Evolutionary conservation across 176 grass and related monocot genomes (phyloP), one percentile per base, ranked within the genome.

Genomic region (Rhynchospora breviuscula): DNA sequence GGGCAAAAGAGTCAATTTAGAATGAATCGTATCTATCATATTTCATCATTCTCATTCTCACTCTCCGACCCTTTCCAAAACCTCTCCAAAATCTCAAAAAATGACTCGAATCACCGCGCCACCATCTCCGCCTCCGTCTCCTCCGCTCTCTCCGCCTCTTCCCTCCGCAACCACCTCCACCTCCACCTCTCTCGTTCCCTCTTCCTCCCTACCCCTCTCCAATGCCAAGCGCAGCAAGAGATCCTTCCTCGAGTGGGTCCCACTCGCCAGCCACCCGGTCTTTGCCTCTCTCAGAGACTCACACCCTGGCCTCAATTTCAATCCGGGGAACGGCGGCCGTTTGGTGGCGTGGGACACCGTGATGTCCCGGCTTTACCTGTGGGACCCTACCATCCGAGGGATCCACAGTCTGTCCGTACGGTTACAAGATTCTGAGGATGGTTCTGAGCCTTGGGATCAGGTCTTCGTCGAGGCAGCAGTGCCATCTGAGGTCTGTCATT

Each of bases 81-180:
- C 46, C 68, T 18, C 83, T 40, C 12, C 83, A 53, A 62, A 63
- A 77, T 57, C 70, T 47, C 10, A 35, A 13, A 29, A 29, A 64
- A 95, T 95, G 93, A 92, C 90, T 10, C 86, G 90, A 82, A 68
- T 95, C 84, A 67, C 85, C 13, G 90, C 93, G 79, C 93, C 90
- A 26, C 81, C 90, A 54, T 86, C 90, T 57, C 86, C 92, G 40
- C 71, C 88, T 62, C 88, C 90, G 35, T 87, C 93, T n/a, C 93
- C 60, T 88, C 81, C 26, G 85, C 83, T 26, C 88, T 94, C 71
- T 88, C 88, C 26, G 80, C 85, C 2, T 1, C 33, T 40, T 52
- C 70, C 81, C 65, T 64, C 81, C 11, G 33, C 57, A 47, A 76
- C 49, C 84, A 1, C 26, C 26, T 29, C 88, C 90, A 40, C 85